Evolutionary conservation across 805 yeast genomes (phyloP).

Genomic region (Yamadazyma sp.): DNA sequence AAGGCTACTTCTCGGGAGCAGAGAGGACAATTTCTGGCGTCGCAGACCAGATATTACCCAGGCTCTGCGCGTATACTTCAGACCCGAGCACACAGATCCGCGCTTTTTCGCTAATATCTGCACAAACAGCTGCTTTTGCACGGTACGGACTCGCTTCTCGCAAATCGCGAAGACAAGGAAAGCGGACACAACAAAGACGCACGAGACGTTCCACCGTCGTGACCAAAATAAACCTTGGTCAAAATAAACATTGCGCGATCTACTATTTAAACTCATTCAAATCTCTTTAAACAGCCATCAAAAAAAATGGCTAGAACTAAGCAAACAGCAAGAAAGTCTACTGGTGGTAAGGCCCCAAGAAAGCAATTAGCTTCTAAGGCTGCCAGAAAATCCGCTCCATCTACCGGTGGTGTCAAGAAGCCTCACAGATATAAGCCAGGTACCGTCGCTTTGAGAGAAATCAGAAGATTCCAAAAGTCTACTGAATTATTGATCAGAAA

Average conservation of each 20-base stretch:
- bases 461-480: conserved; percentile 48
- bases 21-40: neutral
- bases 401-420: conserved; percentile 48
- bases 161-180: conserved; percentile 2
- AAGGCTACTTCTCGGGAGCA: neutral
- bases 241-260: neutral
- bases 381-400: conserved; percentile 49
- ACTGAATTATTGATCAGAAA: conserved; percentile 48
- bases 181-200: neutral
- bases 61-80: neutral
- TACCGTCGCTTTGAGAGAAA: conserved; percentile 51
- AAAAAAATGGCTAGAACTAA: conserved; percentile 46
- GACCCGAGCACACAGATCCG: neutral
- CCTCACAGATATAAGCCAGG: conserved; percentile 53
- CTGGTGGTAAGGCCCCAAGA: conserved; percentile 52
- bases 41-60: neutral
- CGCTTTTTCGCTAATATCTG: too few relatives aligned
- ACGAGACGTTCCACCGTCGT: too few relatives aligned
- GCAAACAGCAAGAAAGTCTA: conserved; percentile 49
- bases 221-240: too few relatives aligned
- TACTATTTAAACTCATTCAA: conserved; percentile 7
- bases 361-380: conserved; percentile 50
- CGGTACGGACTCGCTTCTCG: conserved; percentile 4
- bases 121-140: neutral
- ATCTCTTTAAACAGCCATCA: conserved; percentile 3